phyloP scores from a whole-genome alignment of 768 basidiomycete genomes.

The Gloeophyllum trabeum region DNA sequence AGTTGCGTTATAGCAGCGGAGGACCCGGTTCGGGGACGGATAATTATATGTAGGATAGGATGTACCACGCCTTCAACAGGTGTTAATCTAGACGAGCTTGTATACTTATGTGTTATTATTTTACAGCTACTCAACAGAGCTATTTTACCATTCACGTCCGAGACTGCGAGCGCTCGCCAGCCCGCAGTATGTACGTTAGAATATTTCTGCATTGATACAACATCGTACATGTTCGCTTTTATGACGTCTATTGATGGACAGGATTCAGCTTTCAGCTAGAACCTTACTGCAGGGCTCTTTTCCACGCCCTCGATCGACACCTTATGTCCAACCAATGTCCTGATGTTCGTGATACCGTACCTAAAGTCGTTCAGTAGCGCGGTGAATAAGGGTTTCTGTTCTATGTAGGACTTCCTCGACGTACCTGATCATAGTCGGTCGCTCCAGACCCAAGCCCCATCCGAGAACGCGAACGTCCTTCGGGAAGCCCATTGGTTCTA shows the following conservation, averaged over 20 bases:
- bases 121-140: no score
- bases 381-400: not conserved
- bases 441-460: conserved; percentile 90
- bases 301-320: conserved; percentile 84
- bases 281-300: conserved; percentile 82
- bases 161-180: no score
- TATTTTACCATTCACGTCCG: no score
- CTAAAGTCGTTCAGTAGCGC: conserved; percentile 34
- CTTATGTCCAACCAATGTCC: conserved; percentile 96
- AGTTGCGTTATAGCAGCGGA: conserved; percentile 35
- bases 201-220: no score
- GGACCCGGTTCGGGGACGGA: no score
- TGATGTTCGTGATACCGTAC: conserved; percentile 95
- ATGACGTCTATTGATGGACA: no score
- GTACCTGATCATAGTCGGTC: conserved; percentile 98
- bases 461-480: conserved; percentile 94
- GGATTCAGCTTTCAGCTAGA: no score
- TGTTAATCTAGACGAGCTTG: conserved; percentile 4
- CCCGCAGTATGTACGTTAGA: no score
- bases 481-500: conserved; percentile 97
- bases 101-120: conserved; percentile 6
- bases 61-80: conserved; percentile 25
- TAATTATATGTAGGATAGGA: not conserved
- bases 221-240: no score
- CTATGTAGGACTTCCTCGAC: conserved; percentile 10